Base-by-base conservation (phyloP, 2,329 filamentous ascomycete genomes). In the Cladophialophora carrionii region DNA sequence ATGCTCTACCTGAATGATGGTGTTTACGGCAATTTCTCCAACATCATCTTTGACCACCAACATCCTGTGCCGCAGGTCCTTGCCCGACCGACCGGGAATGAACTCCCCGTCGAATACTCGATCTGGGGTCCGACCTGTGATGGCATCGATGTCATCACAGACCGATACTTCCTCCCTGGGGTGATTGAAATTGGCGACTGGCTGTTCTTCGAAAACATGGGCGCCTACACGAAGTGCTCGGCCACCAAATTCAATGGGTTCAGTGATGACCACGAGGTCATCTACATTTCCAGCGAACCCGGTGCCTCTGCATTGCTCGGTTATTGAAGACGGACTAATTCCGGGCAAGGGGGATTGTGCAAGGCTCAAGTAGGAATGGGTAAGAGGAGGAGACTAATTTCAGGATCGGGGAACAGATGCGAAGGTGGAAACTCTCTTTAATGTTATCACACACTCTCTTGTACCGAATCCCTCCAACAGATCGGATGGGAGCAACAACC, bases 141-240 rank as follows among this genome's bases (percentile, higher is more conserved):
- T 76, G 94, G 95, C 66, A 98, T 99, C 74, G 95, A 99, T 79
- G 90, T 92, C 77, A 96, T 99, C 79, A 87, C 90, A 57, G 87
- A 91, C 76, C 90, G 88, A 75, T 91, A 90, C 77, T 86, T 84
- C 68, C 91, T 97, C 73, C 81, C 87, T 37, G 87, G 90, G 60
- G 85, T 90, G 55, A 82, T 99, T 51, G 89, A 97, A 74, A 91
- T 96, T 7, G 95, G 95, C 59, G 95, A 99, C 78, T 99, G 95
- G 95, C 84, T 99, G 61, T 99, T 96, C 82, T 99, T 99, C 79
- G 92, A 97, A 81, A 88, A 96, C 68, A 99, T 99, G 95, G 95
- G 95, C 62, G 94, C 95, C 26, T 99, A 99, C 79, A 98, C 95
- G 72, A 96, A 93, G 84, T 98, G 94, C 84, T 97, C 92, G 66